Base-by-base conservation (phyloP, 129 eudicot species). In the Tanacetum coccineum region DNA sequence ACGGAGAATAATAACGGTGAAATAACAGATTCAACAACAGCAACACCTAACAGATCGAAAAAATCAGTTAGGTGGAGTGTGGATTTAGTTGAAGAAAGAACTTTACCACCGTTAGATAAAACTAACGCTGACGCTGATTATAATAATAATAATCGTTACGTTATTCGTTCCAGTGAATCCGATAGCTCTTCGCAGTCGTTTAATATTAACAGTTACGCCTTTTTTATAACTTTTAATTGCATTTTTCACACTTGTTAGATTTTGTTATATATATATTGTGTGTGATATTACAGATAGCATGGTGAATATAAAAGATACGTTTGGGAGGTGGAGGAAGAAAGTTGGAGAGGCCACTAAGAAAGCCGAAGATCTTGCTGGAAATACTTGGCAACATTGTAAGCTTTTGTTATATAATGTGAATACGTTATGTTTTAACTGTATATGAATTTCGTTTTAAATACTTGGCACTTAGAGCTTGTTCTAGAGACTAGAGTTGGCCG, bases 361-460 rank as follows among this genome's bases (percentile, higher is more conserved):
- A 81, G 96, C 98, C 2, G 98, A 92, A 78, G 95, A 83, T 75
- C 74, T 88, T 21, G 98, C 96, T 1, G 98, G 98, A 18, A 92
- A 88, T 74, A 92, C 96, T 54, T 92, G 98, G 98, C 98, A 88
- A 79, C 96, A 88, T 72, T 77, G 98, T 92, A 75, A 81, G 95
- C n/a, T n/a, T n/a, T n/a, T n/a, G n/a, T n/a, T n/a, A n/a, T n/a
- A n/a, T n/a, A n/a, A n/a, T n/a, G n/a, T n/a, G n/a, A n/a, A n/a
- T n/a, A n/a, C n/a, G n/a, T n/a, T n/a, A n/a, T n/a, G n/a, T n/a
- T n/a, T n/a, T n/a, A n/a, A n/a, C n/a, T n/a, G n/a, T n/a, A n/a
- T n/a, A n/a, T n/a, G n/a, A n/a, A n/a, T n/a, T n/a, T n/a, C n/a
- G 25, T 22, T 22, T 22, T 22, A 22, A 22, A 22, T 22, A 22